Percentiles rank a stretch among this genome's conserved stretches.
Conservation (phyloP, 2,329 filamentous ascomycete genomes). For the Ilyonectria mors-panacis region DNA sequence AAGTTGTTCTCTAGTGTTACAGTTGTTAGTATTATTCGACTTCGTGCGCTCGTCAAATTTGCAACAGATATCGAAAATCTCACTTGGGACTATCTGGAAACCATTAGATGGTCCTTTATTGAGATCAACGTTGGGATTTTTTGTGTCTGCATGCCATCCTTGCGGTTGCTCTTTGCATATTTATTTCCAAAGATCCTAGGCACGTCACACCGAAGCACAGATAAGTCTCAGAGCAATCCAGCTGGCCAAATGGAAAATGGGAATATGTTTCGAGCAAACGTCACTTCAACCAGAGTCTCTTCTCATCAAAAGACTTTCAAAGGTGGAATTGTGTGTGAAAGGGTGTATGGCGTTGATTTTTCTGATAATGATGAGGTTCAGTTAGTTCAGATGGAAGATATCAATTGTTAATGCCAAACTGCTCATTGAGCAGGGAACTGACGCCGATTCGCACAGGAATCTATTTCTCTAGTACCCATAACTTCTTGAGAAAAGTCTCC, state of each 20-base stretch:
- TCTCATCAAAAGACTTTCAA: constrained; percentile 30
- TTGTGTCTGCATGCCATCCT: constrained; percentile 56
- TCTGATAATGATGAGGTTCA: constrained; percentile 50
- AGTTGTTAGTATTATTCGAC: constrained; percentile 56
- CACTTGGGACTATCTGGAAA: constrained; percentile 53
- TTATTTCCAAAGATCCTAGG: constrained; percentile 56
- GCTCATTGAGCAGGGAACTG: too few species aligned
- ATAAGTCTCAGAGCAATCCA: constrained; percentile 38
- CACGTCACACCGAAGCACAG: constrained; percentile 48
- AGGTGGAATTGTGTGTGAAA: constrained; percentile 51
- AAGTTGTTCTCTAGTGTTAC: constrained; percentile 49
- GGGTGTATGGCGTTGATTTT: constrained; percentile 54
- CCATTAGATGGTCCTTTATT: constrained; percentile 54
- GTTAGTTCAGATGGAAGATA: constrained; percentile 49
- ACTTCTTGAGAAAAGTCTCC: constrained; percentile 59
- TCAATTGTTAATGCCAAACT: constrained; percentile 22
- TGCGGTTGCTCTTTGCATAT: constrained; percentile 53
- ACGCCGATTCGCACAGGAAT: too few species aligned
- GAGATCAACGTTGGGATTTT: constrained; percentile 58
- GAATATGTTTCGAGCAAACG: constrained; percentile 38
- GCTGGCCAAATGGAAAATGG: constrained; percentile 21
- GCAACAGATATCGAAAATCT: constrained; percentile 47
- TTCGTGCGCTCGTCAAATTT: constrained; percentile 52
- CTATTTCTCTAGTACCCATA: background rate
- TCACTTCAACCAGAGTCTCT: constrained; percentile 41